phyloP scores from a whole-genome alignment of 768 basidiomycete genomes.

The Clathrus columnatus region DNA sequence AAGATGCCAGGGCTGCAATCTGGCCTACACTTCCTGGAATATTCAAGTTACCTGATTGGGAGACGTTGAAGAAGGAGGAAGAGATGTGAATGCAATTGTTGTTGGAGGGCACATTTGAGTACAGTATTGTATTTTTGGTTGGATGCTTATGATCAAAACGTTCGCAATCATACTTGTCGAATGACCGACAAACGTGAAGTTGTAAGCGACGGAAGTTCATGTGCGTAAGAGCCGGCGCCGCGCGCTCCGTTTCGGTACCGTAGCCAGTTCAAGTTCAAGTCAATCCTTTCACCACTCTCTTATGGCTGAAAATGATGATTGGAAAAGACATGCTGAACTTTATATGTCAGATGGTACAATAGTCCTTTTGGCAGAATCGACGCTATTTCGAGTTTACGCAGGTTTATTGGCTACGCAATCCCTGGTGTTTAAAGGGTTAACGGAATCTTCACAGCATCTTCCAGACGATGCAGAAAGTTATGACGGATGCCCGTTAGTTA shows the following conservation, averaged over 20 bases:
- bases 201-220: too few relatives aligned
- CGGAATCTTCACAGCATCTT: constrained; percentile 15
- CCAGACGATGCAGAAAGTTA: constrained; percentile 15
- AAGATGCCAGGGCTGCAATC: constrained; percentile 5
- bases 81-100: too few relatives aligned
- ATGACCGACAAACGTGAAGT: too few relatives aligned
- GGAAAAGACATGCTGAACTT: constrained; percentile 16
- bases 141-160: too few relatives aligned
- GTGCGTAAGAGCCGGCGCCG: too few relatives aligned
- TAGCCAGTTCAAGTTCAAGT: too few relatives aligned
- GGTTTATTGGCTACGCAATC: constrained; percentile 20
- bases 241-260: too few relatives aligned
- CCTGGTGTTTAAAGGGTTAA: constrained; percentile 20
- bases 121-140: too few relatives aligned
- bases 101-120: too few relatives aligned
- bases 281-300: too few relatives aligned
- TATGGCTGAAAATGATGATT: too few relatives aligned
- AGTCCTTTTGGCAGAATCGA: constrained; percentile 19
- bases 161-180: too few relatives aligned
- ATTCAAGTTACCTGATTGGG: constrained; percentile 18
- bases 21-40: constrained; percentile 17
- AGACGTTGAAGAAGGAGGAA: constrained; percentile 13
- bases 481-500: constrained; percentile 20
- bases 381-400: constrained; percentile 19
- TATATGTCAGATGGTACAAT: constrained; percentile 22